These are phyloP conservation scores for Trichomonascaceae sp. DNA, from an alignment of 1,139 yeast genomes.

Conservation along the genomic window DNA sequence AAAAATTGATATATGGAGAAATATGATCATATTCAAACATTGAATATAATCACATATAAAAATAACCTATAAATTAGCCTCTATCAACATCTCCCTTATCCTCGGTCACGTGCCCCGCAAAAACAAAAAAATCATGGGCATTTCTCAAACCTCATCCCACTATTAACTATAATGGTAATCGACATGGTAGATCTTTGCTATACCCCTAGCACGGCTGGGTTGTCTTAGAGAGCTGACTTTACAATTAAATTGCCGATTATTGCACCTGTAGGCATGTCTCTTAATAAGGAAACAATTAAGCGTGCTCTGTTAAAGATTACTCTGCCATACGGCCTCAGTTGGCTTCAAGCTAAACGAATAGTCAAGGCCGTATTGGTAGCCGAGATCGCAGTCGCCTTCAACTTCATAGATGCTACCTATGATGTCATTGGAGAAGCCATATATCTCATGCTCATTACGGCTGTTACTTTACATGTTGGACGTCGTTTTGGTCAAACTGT, in stretches of 20 bases:
- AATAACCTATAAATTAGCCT: not conserved
- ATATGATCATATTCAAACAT: not conserved
- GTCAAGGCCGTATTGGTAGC: conserved; percentile 13
- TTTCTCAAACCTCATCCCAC: not conserved
- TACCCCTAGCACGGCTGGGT: not conserved
- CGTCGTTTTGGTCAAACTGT: conserved; percentile 44
- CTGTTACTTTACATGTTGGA: conserved; percentile 46
- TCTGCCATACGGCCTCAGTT: conserved; percentile 13
- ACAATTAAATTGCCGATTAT: not conserved
- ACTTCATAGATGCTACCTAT: conserved; percentile 11
- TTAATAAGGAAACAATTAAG: not conserved
- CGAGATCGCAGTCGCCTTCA: conserved; percentile 11
- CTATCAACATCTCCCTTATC: not conserved
- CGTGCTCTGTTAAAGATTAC: not conserved
- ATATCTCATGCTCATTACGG: conserved; percentile 39
- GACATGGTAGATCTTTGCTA: not conserved
- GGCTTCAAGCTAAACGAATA: conserved; percentile 8
- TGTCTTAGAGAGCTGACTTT: not conserved
- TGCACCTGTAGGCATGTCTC: not conserved
- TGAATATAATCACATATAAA: not conserved
- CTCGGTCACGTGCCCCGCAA: not conserved
- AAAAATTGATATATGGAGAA: too few relatives aligned
- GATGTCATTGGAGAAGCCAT: conserved; percentile 4
- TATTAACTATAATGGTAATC: not conserved
- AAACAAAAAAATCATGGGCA: not conserved